Conservation (phyloP, 2,329 filamentous ascomycete genomes). For the Sarocladium kiliense region DNA sequence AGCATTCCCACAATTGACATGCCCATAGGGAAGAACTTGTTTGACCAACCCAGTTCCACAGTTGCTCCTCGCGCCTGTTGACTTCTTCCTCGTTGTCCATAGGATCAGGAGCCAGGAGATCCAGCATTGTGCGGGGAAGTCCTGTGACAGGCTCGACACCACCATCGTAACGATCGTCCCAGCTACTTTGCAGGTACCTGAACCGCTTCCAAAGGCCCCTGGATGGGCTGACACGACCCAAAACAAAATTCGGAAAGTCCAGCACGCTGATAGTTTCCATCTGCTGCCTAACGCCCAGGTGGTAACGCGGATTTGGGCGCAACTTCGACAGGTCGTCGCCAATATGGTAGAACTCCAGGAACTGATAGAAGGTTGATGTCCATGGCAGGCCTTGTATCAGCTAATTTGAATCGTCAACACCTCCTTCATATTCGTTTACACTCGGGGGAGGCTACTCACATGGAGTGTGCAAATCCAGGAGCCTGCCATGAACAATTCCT, state of each 20-base stretch:
- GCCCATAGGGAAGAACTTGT: not conserved
- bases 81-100: not conserved
- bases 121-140: not conserved
- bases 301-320: not conserved
- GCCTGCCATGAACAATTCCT: not conserved
- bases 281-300: constrained; percentile 1
- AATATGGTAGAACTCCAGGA: not conserved
- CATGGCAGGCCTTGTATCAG: not conserved
- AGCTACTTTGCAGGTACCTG: not conserved
- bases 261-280: not conserved
- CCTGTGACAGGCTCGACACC: not conserved
- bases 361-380: constrained; percentile 2
- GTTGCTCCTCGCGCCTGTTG: not conserved
- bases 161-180: not conserved
- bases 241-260: not conserved
- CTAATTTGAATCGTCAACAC: not conserved
- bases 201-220: not conserved
- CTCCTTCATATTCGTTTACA: not conserved
- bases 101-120: not conserved
- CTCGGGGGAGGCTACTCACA: not conserved
- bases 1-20: constrained; percentile 1
- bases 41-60: constrained; percentile 2
- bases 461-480: not conserved
- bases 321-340: not conserved
- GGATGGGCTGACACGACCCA: not conserved